A percentile compares a stretch with the other conserved stretches of the same genome.
These are phyloP conservation scores for Aspergillus pseudoviridinutans DNA, from an alignment of 2,329 filamentous ascomycete species.

Conservation along the genomic window DNA sequence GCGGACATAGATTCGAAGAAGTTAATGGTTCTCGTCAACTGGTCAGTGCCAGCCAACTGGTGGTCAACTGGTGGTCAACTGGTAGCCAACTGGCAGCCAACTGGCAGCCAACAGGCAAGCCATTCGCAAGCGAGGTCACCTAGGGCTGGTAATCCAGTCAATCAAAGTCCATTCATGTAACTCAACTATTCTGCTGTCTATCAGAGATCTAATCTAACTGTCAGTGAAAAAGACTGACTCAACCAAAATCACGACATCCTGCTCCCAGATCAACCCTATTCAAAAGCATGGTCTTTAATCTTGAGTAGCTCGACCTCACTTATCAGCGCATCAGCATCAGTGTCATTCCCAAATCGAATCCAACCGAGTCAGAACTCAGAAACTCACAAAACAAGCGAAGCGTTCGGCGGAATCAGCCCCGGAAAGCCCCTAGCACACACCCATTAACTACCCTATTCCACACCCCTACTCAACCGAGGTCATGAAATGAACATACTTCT, in stretches of 20 bases:
- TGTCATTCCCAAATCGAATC: neutral
- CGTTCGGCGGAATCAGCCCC: conserved; percentile 68
- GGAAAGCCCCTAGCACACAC: conserved; percentile 63
- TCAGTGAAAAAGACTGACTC: too few species aligned
- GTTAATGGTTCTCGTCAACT: neutral
- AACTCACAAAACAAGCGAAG: conserved; percentile 80
- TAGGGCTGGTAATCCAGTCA: neutral
- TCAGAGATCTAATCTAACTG: neutral
- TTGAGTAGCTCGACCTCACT: conserved; percentile 8
- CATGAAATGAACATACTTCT: conserved; percentile 28
- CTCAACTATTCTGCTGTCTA: neutral
- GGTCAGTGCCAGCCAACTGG: neutral
- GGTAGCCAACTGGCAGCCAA: neutral
- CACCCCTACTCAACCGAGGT: neutral
- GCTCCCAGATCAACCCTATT: neutral
- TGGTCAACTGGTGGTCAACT: neutral
- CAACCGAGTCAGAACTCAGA: neutral
- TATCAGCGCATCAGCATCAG: conserved; percentile 2
- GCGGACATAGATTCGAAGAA: neutral
- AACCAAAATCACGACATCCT: neutral
- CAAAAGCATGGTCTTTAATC: neutral
- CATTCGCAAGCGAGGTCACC: neutral
- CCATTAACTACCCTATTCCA: neutral
- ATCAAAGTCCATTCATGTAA: neutral
- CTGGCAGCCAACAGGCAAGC: neutral